Conservation (phyloP, 2,329 filamentous ascomycete species). For the Tolypocladium amazonense region DNA sequence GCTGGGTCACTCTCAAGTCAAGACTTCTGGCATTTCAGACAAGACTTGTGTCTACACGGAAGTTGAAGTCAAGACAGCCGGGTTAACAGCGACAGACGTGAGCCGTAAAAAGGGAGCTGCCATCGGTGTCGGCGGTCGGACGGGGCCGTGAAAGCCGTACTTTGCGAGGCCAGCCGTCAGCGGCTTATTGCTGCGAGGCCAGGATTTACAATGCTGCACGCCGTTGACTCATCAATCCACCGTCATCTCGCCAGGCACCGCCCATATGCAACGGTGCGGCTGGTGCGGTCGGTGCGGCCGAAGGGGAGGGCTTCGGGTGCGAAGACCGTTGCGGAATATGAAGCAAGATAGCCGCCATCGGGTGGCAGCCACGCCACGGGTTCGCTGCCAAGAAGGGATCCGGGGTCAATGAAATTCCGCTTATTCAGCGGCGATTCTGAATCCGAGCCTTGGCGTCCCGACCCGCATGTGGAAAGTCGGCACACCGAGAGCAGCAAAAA, state of each 20-base stretch:
- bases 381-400: neutral
- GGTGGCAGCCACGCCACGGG: too few relatives aligned
- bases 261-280: neutral
- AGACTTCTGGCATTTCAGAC: neutral
- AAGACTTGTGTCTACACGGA: neutral
- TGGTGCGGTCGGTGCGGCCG: neutral
- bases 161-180: neutral
- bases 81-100: neutral
- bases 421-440: neutral
- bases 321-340: too few relatives aligned
- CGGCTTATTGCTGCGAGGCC: neutral
- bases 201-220: neutral
- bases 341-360: too few relatives aligned
- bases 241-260: neutral
- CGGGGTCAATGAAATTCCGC: neutral
- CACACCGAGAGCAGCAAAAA: neutral
- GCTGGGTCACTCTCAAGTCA: neutral
- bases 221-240: neutral
- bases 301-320: neutral
- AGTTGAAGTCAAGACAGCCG: neutral
- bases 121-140: neutral
- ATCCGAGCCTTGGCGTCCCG: too few relatives aligned
- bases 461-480: neutral
- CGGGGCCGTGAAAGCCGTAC: neutral
- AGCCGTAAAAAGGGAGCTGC: neutral